Conservation (phyloP, 2,329 filamentous ascomycete species). For the Annulohypoxylon truncatum region DNA sequence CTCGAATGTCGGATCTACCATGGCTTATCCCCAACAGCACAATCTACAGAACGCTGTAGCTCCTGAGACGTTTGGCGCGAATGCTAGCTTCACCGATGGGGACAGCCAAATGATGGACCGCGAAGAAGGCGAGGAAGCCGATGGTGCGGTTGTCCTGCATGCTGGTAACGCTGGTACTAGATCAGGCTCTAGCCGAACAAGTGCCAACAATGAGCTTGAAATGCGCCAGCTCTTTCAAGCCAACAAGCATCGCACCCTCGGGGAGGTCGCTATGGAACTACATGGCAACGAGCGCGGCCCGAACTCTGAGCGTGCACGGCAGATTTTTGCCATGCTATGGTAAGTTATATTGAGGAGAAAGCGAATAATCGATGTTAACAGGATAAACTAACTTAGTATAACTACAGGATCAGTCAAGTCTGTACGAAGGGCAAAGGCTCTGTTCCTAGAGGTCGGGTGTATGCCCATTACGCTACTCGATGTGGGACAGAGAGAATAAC, state of each 20-base stretch:
- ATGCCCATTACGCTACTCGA: constrained; percentile 92
- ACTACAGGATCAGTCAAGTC: constrained; percentile 74
- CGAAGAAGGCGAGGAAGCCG: constrained; percentile 68
- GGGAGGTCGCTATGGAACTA: constrained; percentile 79
- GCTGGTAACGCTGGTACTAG: constrained; percentile 53
- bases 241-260: constrained; percentile 74
- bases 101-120: constrained; percentile 71
- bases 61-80: constrained; percentile 63
- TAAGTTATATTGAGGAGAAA: constrained; percentile 57
- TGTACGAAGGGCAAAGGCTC: constrained; percentile 83
- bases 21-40: constrained; percentile 58
- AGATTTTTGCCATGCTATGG: constrained; percentile 92
- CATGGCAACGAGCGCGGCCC: constrained; percentile 83
- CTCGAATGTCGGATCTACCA: constrained; percentile 57
- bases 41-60: constrained; percentile 63
- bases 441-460: constrained; percentile 91
- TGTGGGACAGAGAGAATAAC: constrained; percentile 95
- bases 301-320: constrained; percentile 84
- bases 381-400: constrained; percentile 42
- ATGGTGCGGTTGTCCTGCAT: constrained; percentile 60
- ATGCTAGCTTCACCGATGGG: constrained; percentile 66
- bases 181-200: constrained; percentile 72
- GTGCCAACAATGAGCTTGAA: constrained; percentile 83
- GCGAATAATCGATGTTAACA: neutral
- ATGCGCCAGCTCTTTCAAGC: constrained; percentile 79